Evolutionary conservation across 208 protist genomes (phyloP).

Genomic region (Trypanosoma cruzi): DNA sequence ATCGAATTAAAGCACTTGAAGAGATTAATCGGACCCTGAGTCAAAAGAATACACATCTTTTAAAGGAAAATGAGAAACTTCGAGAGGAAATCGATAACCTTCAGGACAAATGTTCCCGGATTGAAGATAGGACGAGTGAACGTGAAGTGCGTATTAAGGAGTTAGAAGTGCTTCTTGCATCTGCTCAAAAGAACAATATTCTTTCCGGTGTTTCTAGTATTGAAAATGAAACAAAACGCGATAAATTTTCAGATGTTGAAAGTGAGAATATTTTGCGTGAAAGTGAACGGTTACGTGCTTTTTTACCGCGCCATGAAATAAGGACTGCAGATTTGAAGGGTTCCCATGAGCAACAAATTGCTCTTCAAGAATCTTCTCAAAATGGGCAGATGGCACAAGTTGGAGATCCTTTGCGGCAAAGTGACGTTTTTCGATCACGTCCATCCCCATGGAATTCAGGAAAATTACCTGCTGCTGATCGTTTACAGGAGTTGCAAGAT

Average conservation of each 20-base stretch:
- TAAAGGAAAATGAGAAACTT: conserved; percentile 44
- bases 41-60: conserved; percentile 20
- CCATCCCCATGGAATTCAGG: not conserved
- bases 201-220: not conserved
- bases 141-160: conserved; percentile 52
- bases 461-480: conserved; percentile 13
- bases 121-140: conserved; percentile 40
- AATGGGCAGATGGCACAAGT: conserved; percentile 42
- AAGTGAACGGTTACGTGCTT: conserved; percentile 16
- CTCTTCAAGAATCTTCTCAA: conserved; percentile 39
- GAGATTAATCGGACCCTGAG: conserved; percentile 16
- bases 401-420: conserved; percentile 52
- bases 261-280: conserved; percentile 14
- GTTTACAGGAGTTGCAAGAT: conserved; percentile 16
- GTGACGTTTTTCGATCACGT: conserved; percentile 28
- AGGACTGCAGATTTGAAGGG: conserved; percentile 22
- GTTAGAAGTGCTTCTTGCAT: conserved; percentile 43
- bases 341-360: conserved; percentile 21
- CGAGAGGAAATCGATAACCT: conserved; percentile 44
- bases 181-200: conserved; percentile 29
- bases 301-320: conserved; percentile 5
- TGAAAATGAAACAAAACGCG: conserved; percentile 4
- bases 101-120: conserved; percentile 35
- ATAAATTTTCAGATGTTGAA: conserved; percentile 10
- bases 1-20: conserved; percentile 21